Conservation (phyloP, 148 eudicot species). For the Diospyros lotus region DNA sequence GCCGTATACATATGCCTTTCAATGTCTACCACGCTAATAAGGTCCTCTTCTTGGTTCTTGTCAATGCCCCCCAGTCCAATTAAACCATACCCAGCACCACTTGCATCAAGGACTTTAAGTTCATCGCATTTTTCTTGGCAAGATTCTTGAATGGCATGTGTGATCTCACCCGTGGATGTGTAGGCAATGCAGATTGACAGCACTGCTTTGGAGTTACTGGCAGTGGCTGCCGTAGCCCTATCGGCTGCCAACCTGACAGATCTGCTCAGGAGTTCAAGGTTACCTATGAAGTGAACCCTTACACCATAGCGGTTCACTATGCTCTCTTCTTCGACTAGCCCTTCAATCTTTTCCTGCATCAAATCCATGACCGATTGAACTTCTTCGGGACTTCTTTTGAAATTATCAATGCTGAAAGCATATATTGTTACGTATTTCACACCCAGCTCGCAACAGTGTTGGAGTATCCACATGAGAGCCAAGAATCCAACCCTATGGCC, state of each 20-base stretch:
- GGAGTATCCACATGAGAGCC: slow-evolving; percentile 48
- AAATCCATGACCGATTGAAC: slow-evolving; percentile 59
- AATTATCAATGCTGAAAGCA: slow-evolving; percentile 74
- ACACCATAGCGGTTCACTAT: slow-evolving; percentile 59
- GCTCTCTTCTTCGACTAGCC: slow-evolving; percentile 49
- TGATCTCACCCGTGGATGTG: slow-evolving; percentile 66
- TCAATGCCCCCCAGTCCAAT: slow-evolving; percentile 8
- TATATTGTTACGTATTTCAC: slow-evolving; percentile 56
- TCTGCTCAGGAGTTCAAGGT: slow-evolving; percentile 42
- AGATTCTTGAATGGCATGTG: slow-evolving; percentile 51
- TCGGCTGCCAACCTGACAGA: slow-evolving; percentile 57
- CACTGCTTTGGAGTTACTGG: slow-evolving; percentile 44
- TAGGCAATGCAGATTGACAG: slow-evolving; percentile 63
- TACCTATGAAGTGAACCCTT: slow-evolving; percentile 57
- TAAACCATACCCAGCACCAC: slow-evolving; percentile 26
- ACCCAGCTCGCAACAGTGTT: slow-evolving; percentile 52
- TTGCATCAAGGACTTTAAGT: slow-evolving; percentile 20
- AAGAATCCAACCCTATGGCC: slow-evolving; percentile 51
- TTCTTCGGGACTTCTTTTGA: slow-evolving; percentile 60
- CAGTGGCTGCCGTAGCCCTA: slow-evolving; percentile 57
- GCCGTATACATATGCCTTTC: slow-evolving; percentile 53
- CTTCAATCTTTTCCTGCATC: slow-evolving; percentile 59
- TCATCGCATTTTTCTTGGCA: slow-evolving; percentile 55
- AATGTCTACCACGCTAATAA: slow-evolving; percentile 32
- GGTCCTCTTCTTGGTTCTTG: slow-evolving; percentile 2